phyloP scores from a whole-genome alignment of 106 monocot species.

The Amphibolis antarctica region DNA sequence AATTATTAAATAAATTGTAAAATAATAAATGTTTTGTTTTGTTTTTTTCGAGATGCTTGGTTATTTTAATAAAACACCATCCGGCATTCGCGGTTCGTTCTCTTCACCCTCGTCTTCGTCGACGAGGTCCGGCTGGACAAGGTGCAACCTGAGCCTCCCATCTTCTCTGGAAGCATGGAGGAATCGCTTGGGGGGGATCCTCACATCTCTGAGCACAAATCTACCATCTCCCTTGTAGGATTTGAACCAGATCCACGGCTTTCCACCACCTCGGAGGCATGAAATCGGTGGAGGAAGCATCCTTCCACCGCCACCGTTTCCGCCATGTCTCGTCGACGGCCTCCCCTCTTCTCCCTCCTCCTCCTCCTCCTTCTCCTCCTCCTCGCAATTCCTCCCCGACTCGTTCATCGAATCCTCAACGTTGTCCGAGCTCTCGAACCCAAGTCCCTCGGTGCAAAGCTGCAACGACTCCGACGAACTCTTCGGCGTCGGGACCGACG shows the following conservation, averaged over 20 bases:
- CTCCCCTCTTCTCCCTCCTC: conserved; percentile 2
- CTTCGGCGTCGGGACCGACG: conserved; percentile 1
- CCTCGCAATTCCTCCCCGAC: conserved; percentile 10
- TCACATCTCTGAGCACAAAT: conserved; percentile 53
- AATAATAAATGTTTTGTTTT: too few relatives aligned
- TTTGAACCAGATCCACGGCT: conserved; percentile 43
- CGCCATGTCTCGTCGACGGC: not conserved
- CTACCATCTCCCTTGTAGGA: conserved; percentile 46
- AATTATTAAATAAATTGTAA: too few relatives aligned
- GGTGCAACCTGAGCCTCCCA: conserved; percentile 46
- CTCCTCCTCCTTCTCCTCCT: conserved; percentile 1
- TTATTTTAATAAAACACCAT: too few relatives aligned
- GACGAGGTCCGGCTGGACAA: conserved; percentile 22
- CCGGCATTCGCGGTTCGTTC: too few relatives aligned
- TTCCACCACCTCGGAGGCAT: conserved; percentile 49
- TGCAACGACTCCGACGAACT: conserved; percentile 22
- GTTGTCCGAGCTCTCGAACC: conserved; percentile 63
- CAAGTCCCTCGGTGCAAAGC: conserved; percentile 80
- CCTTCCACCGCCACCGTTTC: not conserved
- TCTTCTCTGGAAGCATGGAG: conserved; percentile 49
- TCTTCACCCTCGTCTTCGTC: not conserved
- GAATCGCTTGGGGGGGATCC: conserved; percentile 41
- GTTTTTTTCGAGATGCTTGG: too few relatives aligned
- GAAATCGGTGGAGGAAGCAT: conserved; percentile 68
- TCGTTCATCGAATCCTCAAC: conserved; percentile 39